Evolutionary conservation across 768 basidiomycete genomes (phyloP).

Genomic region (Rickenella mellea): DNA sequence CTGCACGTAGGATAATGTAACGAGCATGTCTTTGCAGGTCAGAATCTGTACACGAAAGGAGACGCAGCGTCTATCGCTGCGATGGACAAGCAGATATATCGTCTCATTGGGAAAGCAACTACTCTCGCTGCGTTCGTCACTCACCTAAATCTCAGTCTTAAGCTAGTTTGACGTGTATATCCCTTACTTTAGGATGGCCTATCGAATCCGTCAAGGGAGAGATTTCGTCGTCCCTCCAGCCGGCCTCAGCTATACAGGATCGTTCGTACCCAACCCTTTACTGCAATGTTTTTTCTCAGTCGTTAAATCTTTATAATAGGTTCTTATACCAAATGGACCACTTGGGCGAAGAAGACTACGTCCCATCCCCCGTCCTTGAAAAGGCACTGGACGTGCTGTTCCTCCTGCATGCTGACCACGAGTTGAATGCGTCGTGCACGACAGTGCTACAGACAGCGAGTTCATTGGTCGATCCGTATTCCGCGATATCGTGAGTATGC

Average conservation of each 20-base stretch:
- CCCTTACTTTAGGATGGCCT: conserved; percentile 63
- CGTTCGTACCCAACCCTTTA: conserved; percentile 34
- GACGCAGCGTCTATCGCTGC: conserved; percentile 55
- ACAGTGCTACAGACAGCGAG: conserved; percentile 84
- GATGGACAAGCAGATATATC: conserved; percentile 90
- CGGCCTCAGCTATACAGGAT: conserved; percentile 75
- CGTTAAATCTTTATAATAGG: conserved; percentile 21
- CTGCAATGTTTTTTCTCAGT: neutral
- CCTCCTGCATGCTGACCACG: conserved; percentile 85
- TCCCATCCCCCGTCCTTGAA: conserved; percentile 75
- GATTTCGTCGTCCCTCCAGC: conserved; percentile 80
- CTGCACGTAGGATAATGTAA: no score
- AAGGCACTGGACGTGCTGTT: conserved; percentile 85
- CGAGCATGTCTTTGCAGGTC: conserved; percentile 87
- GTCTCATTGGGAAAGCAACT: conserved; percentile 81
- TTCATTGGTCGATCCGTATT: conserved; percentile 86
- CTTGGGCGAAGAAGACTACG: conserved; percentile 60
- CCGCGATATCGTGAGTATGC: conserved; percentile 62
- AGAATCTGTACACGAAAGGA: conserved; percentile 67
- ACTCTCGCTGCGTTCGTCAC: conserved; percentile 70
- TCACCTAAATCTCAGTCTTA: neutral
- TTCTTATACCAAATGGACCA: conserved; percentile 92
- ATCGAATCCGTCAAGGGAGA: conserved; percentile 84
- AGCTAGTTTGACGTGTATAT: neutral
- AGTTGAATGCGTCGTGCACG: conserved; percentile 79